These are phyloP conservation scores for Pelargonium fulgidum DNA, from an alignment of 441 rosid genomes.

Conservation along the genomic window DNA sequence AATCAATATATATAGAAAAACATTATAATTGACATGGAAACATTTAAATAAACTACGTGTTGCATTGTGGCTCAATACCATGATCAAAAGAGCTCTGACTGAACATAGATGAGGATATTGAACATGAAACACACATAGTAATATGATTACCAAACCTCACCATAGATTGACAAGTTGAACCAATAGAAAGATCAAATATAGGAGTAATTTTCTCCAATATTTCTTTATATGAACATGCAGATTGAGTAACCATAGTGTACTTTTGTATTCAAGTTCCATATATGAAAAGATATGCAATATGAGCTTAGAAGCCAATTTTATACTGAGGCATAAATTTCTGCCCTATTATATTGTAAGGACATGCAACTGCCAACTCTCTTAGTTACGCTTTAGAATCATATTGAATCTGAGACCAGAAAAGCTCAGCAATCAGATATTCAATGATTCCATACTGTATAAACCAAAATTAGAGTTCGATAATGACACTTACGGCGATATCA, in stretches of 20 bases:
- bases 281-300: background rate
- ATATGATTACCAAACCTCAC: background rate
- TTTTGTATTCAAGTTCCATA: background rate
- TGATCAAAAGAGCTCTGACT: background rate
- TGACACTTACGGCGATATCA: conserved; percentile 54
- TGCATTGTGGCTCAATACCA: no score
- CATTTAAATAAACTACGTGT: background rate
- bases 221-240: background rate
- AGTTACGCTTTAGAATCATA: background rate
- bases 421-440: background rate
- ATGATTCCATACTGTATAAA: background rate
- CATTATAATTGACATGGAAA: background rate
- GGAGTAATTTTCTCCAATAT: background rate
- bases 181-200: background rate
- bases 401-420: background rate
- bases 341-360: background rate
- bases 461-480: background rate
- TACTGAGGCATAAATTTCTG: background rate
- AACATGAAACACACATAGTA: background rate
- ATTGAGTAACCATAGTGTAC: background rate
- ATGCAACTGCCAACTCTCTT: background rate
- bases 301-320: background rate
- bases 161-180: background rate
- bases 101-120: background rate
- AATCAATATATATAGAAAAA: no score